Evolutionary conservation across 2,329 filamentous ascomycete genomes (phyloP), one percentile per base, ranked within the genome.

Genomic region (Talaromyces sp.): DNA sequence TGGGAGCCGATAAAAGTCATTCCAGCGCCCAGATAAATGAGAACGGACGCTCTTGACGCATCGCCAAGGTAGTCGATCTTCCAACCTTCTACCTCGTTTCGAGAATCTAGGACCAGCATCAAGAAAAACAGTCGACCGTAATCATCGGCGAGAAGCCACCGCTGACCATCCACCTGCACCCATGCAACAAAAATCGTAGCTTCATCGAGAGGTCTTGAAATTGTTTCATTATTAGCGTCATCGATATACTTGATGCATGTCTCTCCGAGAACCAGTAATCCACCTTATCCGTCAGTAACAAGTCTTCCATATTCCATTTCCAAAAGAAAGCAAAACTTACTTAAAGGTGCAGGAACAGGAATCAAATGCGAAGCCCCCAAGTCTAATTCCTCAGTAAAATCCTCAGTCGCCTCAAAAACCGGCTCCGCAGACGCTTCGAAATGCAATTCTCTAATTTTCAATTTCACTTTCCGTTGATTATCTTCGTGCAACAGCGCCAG

Each of bases 171-270:
- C 53, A 94, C 86, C 66, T 87, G 84, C 62, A 89, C 89, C 92
- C 93, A 99, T 2, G 91, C 86, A n/a, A 94, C 88, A 65, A 95
- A 97, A 36, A 96, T 87, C 2, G 88, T 91, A 0, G 91, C 84
- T 58, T 93, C 86, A 0, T 84, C 79, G 2, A 97, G 75, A 0
- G 80, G 76, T 8, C 85, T 81, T 17, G 86, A 83, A 11, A 91
- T 81, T 11, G 81, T 81, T 35, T 85, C 82, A 62, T 87, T 86
- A 22, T 77, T 89, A 35, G 88, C 81, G 60, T 91, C 89, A 66
- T 96, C 89, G 60, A 94, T 86, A 70, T 97, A 97, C 8, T 87
- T 84, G 59, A 99, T 82, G 1, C 86, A 85, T 0, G 89, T 95
- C 74, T 92, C 89, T 19, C 89, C 89, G 7, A 93, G 80, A 2